Conservation (phyloP, 148 eudicot species). For the Rhododendron ferrugineum region DNA sequence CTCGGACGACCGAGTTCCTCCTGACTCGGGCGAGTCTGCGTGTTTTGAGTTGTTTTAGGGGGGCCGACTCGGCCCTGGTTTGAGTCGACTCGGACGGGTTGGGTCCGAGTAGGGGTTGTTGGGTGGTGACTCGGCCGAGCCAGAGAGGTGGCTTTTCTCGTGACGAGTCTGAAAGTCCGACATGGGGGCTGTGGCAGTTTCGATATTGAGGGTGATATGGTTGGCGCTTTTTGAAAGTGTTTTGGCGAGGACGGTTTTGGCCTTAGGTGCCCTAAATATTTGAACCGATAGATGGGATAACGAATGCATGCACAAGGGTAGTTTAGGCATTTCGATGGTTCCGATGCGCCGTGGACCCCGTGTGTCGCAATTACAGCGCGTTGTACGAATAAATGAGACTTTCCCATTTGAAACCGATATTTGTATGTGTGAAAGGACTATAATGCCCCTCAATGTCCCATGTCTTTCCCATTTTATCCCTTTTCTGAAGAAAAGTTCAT, state of each 20-base stretch:
- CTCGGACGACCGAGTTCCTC: background rate
- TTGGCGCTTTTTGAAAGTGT: background rate
- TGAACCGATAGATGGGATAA: background rate
- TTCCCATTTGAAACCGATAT: background rate
- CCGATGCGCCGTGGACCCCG: background rate
- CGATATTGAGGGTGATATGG: background rate
- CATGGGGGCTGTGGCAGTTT: background rate
- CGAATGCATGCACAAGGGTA: background rate
- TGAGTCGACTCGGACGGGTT: background rate
- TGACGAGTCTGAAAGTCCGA: background rate
- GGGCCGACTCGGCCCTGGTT: background rate
- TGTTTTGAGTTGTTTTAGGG: background rate
- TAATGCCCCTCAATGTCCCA: background rate
- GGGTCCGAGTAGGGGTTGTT: background rate
- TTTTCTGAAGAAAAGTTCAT: background rate
- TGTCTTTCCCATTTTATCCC: background rate
- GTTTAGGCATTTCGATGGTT: background rate
- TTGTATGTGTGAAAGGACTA: background rate
- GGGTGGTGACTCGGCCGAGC: background rate
- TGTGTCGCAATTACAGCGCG: background rate
- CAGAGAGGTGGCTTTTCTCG: background rate
- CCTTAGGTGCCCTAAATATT: background rate
- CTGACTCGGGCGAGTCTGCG: background rate
- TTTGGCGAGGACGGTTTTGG: background rate
- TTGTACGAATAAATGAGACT: conserved; percentile 1